These are phyloP conservation scores for Leccinum sublutescens DNA, from an alignment of 768 basidiomycete species.

Conservation along the genomic window DNA sequence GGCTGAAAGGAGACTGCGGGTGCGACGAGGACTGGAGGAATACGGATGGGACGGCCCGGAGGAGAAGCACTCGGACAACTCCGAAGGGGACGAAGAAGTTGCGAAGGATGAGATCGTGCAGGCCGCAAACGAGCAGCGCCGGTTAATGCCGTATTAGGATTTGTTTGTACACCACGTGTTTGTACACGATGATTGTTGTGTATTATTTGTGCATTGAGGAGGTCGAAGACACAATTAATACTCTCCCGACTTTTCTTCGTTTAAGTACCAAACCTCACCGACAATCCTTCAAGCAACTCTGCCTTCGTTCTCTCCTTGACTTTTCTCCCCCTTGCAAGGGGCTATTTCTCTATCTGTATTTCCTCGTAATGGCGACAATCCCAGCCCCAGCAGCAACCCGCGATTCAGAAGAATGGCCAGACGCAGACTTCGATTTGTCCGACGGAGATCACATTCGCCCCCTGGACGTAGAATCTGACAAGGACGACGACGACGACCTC, in stretches of 20 bases:
- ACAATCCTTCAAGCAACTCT: constrained; percentile 13
- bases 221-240: constrained; percentile 29
- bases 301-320: constrained; percentile 6
- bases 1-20: constrained; percentile 70
- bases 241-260: constrained; percentile 38
- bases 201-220: constrained; percentile 37
- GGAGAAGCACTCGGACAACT: constrained; percentile 16
- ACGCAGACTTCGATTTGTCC: constrained; percentile 83
- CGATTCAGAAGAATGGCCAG: constrained; percentile 71
- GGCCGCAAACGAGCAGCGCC: background rate
- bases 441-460: constrained; percentile 69
- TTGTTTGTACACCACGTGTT: constrained; percentile 16
- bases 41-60: constrained; percentile 21
- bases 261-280: constrained; percentile 11
- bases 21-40: constrained; percentile 59
- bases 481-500: constrained; percentile 59
- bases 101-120: constrained; percentile 43
- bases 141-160: background rate
- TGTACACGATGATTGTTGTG: constrained; percentile 20
- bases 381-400: constrained; percentile 57
- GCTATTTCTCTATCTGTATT: constrained; percentile 22
- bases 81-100: constrained; percentile 39
- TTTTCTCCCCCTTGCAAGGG: constrained; percentile 19
- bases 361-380: constrained; percentile 52
- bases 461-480: constrained; percentile 57